Evolutionary conservation across 176 grass and related monocot genomes (phyloP).

Genomic region (Ensete glaucum): DNA sequence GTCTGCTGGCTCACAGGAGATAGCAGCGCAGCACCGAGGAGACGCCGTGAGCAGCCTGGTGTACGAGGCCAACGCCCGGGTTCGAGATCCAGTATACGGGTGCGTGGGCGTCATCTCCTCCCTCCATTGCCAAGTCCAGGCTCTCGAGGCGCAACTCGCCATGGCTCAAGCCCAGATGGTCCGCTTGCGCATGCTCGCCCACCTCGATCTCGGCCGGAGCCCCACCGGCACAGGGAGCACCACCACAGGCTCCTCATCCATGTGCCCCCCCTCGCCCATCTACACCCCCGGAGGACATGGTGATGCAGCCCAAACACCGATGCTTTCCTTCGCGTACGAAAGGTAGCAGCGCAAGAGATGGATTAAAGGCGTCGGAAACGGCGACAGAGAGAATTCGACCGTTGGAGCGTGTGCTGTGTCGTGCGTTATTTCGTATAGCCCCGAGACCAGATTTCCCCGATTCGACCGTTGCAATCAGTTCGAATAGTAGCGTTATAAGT

Average conservation of each 20-base stretch:
- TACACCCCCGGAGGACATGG: background rate
- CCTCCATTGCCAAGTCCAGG: constrained; percentile 88
- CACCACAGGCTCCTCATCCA: constrained; percentile 37
- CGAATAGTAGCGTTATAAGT: background rate
- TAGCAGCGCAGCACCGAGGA: constrained; percentile 69
- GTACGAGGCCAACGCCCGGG: constrained; percentile 94
- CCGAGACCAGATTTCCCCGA: background rate
- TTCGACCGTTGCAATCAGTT: constrained; percentile 10
- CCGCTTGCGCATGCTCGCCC: constrained; percentile 48
- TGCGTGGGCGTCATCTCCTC: constrained; percentile 89
- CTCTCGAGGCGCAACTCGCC: constrained; percentile 78
- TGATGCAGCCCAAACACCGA: too few relatives aligned
- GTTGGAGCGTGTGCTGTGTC: background rate
- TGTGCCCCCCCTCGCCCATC: constrained; percentile 27
- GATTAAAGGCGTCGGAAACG: background rate
- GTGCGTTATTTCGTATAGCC: too few relatives aligned
- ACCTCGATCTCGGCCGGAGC: constrained; percentile 26
- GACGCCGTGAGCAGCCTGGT: constrained; percentile 98
- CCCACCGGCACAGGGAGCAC: background rate
- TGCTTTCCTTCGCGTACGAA: background rate
- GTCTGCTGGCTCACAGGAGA: constrained; percentile 43
- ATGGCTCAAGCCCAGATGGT: constrained; percentile 88
- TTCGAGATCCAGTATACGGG: constrained; percentile 85
- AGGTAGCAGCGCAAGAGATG: background rate
- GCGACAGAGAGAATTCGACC: background rate